Percentiles rank a stretch among this genome's conserved stretches.
Conservation (phyloP, 176 grass and related monocot species). For the Rhynchospora tenuis region DNA sequence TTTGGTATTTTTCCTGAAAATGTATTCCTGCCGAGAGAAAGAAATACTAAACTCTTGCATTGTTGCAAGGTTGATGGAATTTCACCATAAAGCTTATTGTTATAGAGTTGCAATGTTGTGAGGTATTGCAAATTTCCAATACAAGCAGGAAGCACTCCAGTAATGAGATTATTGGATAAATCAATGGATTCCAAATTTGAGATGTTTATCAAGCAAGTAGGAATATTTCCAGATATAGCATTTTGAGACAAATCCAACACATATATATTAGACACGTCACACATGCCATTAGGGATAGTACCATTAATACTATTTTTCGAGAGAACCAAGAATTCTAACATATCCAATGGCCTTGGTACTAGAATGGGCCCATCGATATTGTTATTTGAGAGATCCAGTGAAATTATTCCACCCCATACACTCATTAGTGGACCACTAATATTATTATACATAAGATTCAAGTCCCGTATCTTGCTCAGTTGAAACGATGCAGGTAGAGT, state of each 20-base stretch:
- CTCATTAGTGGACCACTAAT: background rate
- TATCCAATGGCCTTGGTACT: no score
- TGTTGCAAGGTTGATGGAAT: constrained; percentile 24
- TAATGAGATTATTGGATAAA: constrained; percentile 21
- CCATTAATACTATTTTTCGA: constrained; percentile 24
- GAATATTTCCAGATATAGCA: background rate
- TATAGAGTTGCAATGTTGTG: background rate
- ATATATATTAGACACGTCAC: background rate
- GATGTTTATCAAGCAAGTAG: background rate
- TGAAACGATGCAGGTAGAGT: background rate
- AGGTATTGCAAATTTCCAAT: background rate
- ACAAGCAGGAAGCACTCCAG: constrained; percentile 12
- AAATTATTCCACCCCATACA: no score
- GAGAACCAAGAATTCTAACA: no score
- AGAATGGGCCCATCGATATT: no score
- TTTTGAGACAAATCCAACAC: constrained; percentile 15
- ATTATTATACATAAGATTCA: background rate
- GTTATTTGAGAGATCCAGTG: no score
- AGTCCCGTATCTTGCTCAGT: background rate
- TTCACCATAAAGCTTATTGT: constrained; percentile 34
- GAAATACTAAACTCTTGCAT: background rate
- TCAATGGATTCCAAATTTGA: background rate
- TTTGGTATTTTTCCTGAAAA: constrained; percentile 32
- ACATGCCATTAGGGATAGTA: constrained; percentile 3
- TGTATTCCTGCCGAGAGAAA: constrained; percentile 32